Evolutionary conservation across 2,329 filamentous ascomycete genomes (phyloP), one percentile per base, ranked within the genome.

Genomic region (Trichophyton schoenleinii): DNA sequence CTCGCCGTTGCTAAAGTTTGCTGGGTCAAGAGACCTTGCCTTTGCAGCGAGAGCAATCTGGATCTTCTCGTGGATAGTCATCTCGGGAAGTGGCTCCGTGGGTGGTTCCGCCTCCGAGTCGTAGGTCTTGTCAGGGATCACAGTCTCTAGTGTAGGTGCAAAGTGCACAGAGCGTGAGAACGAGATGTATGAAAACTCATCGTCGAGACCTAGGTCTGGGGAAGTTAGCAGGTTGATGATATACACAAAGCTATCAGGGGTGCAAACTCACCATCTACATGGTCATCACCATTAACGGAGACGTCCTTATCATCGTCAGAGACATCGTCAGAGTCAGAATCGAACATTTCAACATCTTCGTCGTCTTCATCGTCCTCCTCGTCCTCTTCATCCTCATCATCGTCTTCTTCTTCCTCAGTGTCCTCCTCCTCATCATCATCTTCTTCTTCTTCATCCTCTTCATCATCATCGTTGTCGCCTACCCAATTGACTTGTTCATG

Each of bases 61-160:
- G 68, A 75, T 75, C 65, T 74, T 69, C 64, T 76, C 74, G 64
- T 76, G 74, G 59, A 70, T 70, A 8, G 74, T 76, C 69, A 75
- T 71, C 42, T 63, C 60, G 13, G 61, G 53, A 22, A 48, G 8
- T n/a, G 48, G 58, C 20, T 62, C 59, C n/a, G 28, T 28, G 34
- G 31, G 31, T 8, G 53, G n/a, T 25, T 58, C 49, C 48, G 25
- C 25, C 38, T 13, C 22, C n/a, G 41, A 60, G 36, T 53, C 36
- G 11, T 55, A 25, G n/a, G 46, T 49, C 3, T 57, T 38, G 15
- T n/a, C 31, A 1, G 59, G 60, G 46, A 63, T 61, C 59, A 63
- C 58, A 41, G 62, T 62, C 31, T 63, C 63, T 2, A 22, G 53
- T 22, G 42, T 41, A 8, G 58, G 41, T 3, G 63, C 57, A 36